phyloP scores from a whole-genome alignment of 768 basidiomycete genomes.

The Mycena rosella region DNA sequence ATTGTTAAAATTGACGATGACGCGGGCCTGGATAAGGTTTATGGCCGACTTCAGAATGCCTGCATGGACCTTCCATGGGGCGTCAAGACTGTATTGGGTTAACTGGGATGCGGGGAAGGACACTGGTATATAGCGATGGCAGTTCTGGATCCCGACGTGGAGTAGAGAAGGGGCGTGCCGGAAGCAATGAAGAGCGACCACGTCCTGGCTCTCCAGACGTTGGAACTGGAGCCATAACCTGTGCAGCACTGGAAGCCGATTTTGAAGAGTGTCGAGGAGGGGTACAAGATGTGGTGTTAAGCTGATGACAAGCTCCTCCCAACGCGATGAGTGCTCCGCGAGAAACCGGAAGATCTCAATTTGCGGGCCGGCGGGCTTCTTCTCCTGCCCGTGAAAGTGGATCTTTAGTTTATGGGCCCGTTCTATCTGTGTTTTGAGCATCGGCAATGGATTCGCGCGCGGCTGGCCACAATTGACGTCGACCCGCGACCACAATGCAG shows the following conservation, averaged over 20 bases:
- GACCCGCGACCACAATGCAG: background rate
- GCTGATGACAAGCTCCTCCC: too few relatives aligned
- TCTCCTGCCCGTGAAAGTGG: too few relatives aligned
- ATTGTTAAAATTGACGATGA: background rate
- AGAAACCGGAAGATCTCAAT: too few relatives aligned
- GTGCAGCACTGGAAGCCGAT: background rate
- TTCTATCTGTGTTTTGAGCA: background rate
- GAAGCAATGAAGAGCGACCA: background rate
- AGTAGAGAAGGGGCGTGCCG: background rate
- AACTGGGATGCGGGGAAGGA: background rate
- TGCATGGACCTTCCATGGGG: conserved; percentile 9
- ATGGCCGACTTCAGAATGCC: background rate
- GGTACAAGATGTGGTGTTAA: too few relatives aligned
- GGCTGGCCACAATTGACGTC: background rate
- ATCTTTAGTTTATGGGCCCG: conserved; percentile 2
- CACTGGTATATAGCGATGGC: background rate
- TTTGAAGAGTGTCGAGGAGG: too few relatives aligned
- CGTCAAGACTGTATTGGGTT: conserved; percentile 1
- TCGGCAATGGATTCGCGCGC: background rate
- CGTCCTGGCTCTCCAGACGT: background rate
- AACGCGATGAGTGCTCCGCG: too few relatives aligned
- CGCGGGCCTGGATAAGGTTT: conserved; percentile 1
- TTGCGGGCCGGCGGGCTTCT: too few relatives aligned
- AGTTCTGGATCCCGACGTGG: background rate
- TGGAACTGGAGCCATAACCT: conserved; percentile 1